Base-by-base conservation (phyloP, 1,284 basidiomycete species). In the Cutaneotrichosporon spelunceum region DNA sequence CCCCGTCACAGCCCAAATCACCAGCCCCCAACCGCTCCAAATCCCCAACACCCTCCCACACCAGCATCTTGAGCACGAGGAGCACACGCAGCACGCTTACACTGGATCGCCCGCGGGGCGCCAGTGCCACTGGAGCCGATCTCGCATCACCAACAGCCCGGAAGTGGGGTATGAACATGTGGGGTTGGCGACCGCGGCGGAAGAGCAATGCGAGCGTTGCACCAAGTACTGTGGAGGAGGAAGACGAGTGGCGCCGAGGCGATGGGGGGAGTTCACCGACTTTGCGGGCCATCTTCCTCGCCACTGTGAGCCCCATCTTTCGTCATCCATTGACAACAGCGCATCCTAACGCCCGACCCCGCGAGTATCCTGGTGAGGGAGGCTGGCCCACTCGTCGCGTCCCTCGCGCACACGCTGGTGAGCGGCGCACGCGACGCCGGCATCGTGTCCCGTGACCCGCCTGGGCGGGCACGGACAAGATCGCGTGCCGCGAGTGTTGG, bases 291-390 rank as follows among this genome's bases (percentile, higher is more conserved):
- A 73, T 79, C 49, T 75, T 78, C 39, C 67, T 76, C 1, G 77
- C 78, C 7, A 79, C 78, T 5, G 73, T 77, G 58, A 68, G 76
- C 33, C 27, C 33, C 16, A 3, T 4, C 11, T 3, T 23, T 5
- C 21, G 8, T n/a, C 7, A 14, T 2, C 4, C 21, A 34, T 44
- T 66, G 30, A 63, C 47, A 9, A 1, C 33, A 75, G n/a, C 86
- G 92, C 1, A 88, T 94, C 39, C 89, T 94, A 86, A 90, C 89
- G 0, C 83, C 86, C 2, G 90, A 91, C 68, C 85, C 90, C 0
- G 80, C 83, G 13, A 90, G 89, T 63, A 85, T 93, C 57, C 83
- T 93, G 3, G 81, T 1, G 86, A 89, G 68, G 82, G 85, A 57
- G 87, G 86, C 7, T 87, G 87, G 14, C 85, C 87, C 23, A 34